Evolutionary conservation across 352 stramenopile genomes (phyloP).

Genomic region (Phytopythium helicoides): DNA sequence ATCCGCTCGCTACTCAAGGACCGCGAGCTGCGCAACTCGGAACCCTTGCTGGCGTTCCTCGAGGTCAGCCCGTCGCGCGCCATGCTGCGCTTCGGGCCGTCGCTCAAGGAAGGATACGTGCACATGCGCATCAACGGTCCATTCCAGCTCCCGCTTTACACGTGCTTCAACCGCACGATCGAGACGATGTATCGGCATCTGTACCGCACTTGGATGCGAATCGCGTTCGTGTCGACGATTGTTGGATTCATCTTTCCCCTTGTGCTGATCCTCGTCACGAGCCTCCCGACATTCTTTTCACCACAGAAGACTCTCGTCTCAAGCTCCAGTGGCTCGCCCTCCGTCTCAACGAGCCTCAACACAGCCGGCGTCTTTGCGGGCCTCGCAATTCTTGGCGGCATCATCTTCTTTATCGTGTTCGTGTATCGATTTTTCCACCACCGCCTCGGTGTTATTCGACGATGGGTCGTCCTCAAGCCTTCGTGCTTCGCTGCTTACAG

Average conservation of each 20-base stretch:
- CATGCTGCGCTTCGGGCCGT: conserved; percentile 72
- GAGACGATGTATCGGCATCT: conserved; percentile 80
- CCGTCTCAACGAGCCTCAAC: conserved; percentile 51
- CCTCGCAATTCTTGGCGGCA: conserved; percentile 38
- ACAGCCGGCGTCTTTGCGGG: conserved; percentile 53
- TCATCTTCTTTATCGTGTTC: conserved; percentile 71
- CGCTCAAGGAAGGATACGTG: conserved; percentile 85
- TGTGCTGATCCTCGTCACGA: conserved; percentile 69
- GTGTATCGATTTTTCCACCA: conserved; percentile 90
- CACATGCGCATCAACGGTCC: conserved; percentile 89
- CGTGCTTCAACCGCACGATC: conserved; percentile 82
- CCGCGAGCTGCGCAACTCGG: conserved; percentile 66
- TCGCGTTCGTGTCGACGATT: conserved; percentile 77
- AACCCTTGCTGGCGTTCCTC: conserved; percentile 74
- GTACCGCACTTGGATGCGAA: conserved; percentile 86
- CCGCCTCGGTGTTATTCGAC: conserved; percentile 75
- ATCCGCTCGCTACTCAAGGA: conserved; percentile 62
- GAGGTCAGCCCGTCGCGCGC: conserved; percentile 76
- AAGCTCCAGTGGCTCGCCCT: conserved; percentile 23
- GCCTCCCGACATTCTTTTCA: conserved; percentile 62
- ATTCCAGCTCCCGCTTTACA: conserved; percentile 83
- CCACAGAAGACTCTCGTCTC: conserved; percentile 60
- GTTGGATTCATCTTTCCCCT: conserved; percentile 83
- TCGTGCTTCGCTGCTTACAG: conserved; percentile 83
- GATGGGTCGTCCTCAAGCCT: conserved; percentile 87